Conservation (phyloP, 1,284 basidiomycete genomes). For the Fomitopsis schrenkii region DNA sequence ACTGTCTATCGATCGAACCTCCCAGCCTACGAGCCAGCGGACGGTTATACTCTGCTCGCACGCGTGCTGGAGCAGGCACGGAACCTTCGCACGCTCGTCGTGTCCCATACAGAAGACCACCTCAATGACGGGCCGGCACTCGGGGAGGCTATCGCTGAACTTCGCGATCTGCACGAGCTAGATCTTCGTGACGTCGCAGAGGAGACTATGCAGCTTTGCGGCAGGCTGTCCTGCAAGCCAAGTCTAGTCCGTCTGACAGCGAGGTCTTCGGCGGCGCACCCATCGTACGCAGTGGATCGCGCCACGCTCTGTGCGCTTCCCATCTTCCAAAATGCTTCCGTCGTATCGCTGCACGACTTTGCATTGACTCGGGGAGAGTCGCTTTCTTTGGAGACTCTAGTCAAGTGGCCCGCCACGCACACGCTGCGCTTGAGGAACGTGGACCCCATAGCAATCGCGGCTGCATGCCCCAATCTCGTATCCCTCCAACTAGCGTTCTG, state of each 20-base stretch:
- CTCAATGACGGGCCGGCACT: not conserved
- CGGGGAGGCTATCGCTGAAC: not conserved
- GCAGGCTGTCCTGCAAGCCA: not conserved
- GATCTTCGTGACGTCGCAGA: not conserved
- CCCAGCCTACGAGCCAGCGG: not conserved
- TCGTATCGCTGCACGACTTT: not conserved
- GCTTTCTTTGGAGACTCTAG: not conserved
- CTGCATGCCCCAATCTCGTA: not conserved
- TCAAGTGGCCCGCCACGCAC: not conserved
- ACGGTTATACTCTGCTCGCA: not conserved
- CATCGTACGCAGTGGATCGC: not conserved
- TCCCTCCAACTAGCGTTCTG: not conserved
- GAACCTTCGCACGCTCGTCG: not conserved
- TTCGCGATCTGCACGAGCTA: not conserved
- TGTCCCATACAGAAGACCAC: not conserved
- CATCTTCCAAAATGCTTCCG: not conserved
- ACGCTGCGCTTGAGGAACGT: not conserved
- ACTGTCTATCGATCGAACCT: not conserved
- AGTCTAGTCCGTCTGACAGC: not conserved
- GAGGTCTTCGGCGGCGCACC: not conserved
- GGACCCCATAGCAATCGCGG: not conserved
- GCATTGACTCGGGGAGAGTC: not conserved
- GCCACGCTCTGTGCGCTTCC: not conserved
- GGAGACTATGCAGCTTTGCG: constrained; percentile 25
- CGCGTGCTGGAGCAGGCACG: not conserved